Percentiles rank a stretch among this genome's conserved stretches.
Evolutionary conservation across 78 protist genomes (phyloP).

Genomic region (Polysphondylium violaceum): DNA sequence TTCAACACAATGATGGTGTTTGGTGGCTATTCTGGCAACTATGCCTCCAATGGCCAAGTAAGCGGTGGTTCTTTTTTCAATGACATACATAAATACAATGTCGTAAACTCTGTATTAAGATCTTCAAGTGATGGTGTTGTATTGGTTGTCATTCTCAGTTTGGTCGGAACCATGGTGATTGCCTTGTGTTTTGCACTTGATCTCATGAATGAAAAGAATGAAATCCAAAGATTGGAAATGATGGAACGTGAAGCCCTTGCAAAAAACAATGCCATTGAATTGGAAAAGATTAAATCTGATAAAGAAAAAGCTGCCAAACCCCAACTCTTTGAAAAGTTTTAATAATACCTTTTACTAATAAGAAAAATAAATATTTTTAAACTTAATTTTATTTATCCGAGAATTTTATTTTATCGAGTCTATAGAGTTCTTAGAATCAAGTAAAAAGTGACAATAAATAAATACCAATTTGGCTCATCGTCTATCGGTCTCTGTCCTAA

Average conservation of each 20-base stretch:
- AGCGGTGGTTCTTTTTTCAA: background rate
- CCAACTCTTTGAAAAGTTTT: constrained; percentile 18
- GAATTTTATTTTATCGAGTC: too few relatives aligned
- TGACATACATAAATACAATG: constrained; percentile 28
- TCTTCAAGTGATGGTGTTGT: constrained; percentile 51
- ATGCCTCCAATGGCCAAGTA: too few relatives aligned
- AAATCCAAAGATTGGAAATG: constrained; percentile 18
- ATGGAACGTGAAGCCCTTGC: constrained; percentile 41
- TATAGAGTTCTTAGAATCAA: too few relatives aligned
- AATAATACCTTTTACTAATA: too few relatives aligned
- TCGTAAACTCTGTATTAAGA: constrained; percentile 48
- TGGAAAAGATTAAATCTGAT: background rate
- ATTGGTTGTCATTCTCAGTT: constrained; percentile 34
- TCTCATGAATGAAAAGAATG: constrained; percentile 46
- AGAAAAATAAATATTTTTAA: too few relatives aligned
- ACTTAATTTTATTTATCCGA: too few relatives aligned
- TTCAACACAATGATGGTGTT: constrained; percentile 68
- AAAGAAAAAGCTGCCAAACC: background rate
- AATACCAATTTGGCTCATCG: too few relatives aligned
- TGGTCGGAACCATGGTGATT: constrained; percentile 51
- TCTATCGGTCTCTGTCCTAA: too few relatives aligned
- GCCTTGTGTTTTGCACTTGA: constrained; percentile 72
- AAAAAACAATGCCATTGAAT: constrained; percentile 19
- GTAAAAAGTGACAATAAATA: too few relatives aligned
- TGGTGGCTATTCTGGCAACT: too few relatives aligned